Conservation (phyloP, 176 grass and related monocot species). For the Zoysia japonica region DNA sequence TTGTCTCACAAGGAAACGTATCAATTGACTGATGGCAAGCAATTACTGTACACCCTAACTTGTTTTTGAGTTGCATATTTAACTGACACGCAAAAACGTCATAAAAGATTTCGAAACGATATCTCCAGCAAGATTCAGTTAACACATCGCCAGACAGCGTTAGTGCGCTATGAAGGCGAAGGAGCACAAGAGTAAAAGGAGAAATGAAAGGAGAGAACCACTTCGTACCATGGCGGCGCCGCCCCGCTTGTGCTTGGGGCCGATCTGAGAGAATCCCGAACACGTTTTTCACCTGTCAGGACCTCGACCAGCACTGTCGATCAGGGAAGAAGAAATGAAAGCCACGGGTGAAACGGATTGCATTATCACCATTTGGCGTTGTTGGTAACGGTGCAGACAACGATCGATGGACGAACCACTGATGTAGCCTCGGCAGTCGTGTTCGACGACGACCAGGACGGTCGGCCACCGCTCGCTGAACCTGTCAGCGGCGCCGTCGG, state of each 20-base stretch:
- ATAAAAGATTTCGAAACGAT: constrained; percentile 18
- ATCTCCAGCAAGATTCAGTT: constrained; percentile 33
- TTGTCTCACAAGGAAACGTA: neutral
- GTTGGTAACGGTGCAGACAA: neutral
- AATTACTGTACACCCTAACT: neutral
- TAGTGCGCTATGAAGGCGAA: constrained; percentile 25
- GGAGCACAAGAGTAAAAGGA: neutral
- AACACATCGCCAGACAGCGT: neutral
- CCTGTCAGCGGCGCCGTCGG: constrained; percentile 46
- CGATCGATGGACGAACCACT: constrained; percentile 39
- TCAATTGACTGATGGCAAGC: neutral
- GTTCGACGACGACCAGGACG: constrained; percentile 64
- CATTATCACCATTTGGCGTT: neutral
- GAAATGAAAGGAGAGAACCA: neutral
- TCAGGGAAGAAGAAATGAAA: neutral
- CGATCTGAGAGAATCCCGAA: constrained; percentile 48
- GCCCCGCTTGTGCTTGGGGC: constrained; percentile 18
- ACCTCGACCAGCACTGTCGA: constrained; percentile 65
- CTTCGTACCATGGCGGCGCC: constrained; percentile 28
- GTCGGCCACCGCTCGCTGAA: constrained; percentile 78
- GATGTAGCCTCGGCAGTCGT: constrained; percentile 82
- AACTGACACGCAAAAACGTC: neutral
- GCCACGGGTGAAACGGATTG: neutral
- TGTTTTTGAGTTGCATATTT: constrained; percentile 1
- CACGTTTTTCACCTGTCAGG: constrained; percentile 71